These are phyloP conservation scores for Rubia tinctorum DNA, from an alignment of 305 asterid species.

Conservation along the genomic window DNA sequence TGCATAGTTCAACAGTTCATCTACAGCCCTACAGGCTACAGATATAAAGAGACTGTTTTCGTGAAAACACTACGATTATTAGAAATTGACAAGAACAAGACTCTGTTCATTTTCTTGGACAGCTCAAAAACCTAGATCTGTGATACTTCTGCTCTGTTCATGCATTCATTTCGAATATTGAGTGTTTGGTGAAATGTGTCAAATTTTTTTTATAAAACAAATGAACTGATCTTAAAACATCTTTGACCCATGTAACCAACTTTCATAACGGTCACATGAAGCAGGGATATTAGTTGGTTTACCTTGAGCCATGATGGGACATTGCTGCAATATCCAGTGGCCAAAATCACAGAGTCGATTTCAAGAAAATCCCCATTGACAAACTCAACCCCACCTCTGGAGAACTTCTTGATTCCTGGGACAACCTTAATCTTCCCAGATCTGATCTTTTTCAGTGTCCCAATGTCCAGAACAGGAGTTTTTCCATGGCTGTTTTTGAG, in stretches of 20 bases:
- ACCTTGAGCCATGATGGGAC: conserved; percentile 93
- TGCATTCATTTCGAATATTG: conserved; percentile 4
- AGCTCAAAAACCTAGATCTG: not conserved
- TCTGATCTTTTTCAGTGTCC: conserved; percentile 61
- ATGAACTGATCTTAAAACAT: conserved; percentile 2
- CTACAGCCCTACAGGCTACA: too few species aligned
- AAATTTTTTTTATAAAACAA: not conserved
- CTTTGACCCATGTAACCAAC: conserved; percentile 41
- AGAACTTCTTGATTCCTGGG: conserved; percentile 67
- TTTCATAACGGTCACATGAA: conserved; percentile 65
- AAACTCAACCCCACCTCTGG: conserved; percentile 57
- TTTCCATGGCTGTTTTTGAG: conserved; percentile 63
- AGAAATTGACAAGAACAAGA: not conserved
- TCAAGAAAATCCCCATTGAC: conserved; percentile 52
- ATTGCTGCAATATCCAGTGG: conserved; percentile 94
- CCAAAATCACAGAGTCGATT: conserved; percentile 62
- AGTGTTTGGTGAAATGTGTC: not conserved
- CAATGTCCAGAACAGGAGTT: conserved; percentile 87
- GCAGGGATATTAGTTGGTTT: not conserved
- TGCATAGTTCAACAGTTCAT: too few species aligned
- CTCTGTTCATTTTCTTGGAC: not conserved
- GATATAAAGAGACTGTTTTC: not conserved
- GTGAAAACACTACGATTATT: not conserved
- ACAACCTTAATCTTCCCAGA: conserved; percentile 74
- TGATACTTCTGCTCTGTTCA: not conserved